These are phyloP conservation scores for Salvia sclarea DNA, from an alignment of 305 asterid species.

Conservation along the genomic window DNA sequence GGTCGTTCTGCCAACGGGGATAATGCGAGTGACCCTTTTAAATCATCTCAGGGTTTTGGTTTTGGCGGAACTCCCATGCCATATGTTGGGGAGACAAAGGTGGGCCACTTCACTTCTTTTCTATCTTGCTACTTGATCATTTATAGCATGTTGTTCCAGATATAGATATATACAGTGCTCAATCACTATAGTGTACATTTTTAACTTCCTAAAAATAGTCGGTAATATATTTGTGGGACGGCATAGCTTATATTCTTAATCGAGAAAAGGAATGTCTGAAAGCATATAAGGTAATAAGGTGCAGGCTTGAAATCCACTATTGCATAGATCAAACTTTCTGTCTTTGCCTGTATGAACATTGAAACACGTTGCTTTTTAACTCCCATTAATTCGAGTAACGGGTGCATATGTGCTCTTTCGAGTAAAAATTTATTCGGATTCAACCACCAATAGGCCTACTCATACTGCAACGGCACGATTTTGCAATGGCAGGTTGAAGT, in stretches of 20 bases:
- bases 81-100: slow-evolving; percentile 88
- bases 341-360: background rate
- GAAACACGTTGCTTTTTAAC: background rate
- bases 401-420: background rate
- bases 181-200: slow-evolving; percentile 15
- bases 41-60: slow-evolving; percentile 63
- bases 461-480: slow-evolving; percentile 18
- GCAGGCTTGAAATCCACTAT: background rate
- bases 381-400: background rate
- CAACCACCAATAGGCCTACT: background rate
- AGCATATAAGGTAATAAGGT: no score
- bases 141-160: slow-evolving; percentile 13
- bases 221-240: background rate
- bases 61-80: slow-evolving; percentile 98
- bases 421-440: background rate
- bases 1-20: slow-evolving; percentile 74
- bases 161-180: background rate
- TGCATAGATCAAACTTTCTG: background rate
- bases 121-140: slow-evolving; percentile 38
- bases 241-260: background rate
- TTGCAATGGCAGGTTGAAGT: slow-evolving; percentile 72
- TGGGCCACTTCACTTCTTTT: slow-evolving; percentile 26
- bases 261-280: slow-evolving; percentile 1
- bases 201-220: slow-evolving; percentile 6
- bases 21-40: slow-evolving; percentile 59